Conservation (phyloP, 2,329 filamentous ascomycete genomes). For the Torrubiella hemipterigena region DNA sequence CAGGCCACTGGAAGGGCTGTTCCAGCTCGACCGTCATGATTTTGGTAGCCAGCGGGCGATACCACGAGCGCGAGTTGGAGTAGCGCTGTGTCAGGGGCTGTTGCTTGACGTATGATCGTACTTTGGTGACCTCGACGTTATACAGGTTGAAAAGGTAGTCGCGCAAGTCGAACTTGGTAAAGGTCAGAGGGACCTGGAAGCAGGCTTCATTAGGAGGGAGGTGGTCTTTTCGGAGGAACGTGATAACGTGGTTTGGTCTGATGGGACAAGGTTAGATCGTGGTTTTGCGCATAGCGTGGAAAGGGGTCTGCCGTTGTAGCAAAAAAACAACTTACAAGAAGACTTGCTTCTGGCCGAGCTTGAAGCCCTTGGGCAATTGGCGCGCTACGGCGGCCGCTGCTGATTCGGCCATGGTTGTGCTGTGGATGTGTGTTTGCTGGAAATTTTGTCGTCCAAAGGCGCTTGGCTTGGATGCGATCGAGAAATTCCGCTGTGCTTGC, state of each 20-base stretch:
- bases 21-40: slow-evolving; percentile 90
- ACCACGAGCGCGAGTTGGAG: slow-evolving; percentile 42
- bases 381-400: slow-evolving; percentile 21
- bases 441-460: not conserved
- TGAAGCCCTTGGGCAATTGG: slow-evolving; percentile 30
- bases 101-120: slow-evolving; percentile 69
- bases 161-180: slow-evolving; percentile 93
- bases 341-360: slow-evolving; percentile 40
- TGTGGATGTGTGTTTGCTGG: slow-evolving; percentile 1
- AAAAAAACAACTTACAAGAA: slow-evolving; percentile 33
- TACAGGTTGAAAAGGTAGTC: slow-evolving; percentile 90
- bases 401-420: slow-evolving; percentile 25
- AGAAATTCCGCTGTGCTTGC: too few relatives aligned
- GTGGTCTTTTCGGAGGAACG: slow-evolving; percentile 59
- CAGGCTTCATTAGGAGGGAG: slow-evolving; percentile 71
- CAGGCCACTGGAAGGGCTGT: slow-evolving; percentile 81
- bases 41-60: slow-evolving; percentile 65
- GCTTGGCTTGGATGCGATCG: too few relatives aligned
- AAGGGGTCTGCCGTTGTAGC: not conserved
- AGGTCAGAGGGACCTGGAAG: slow-evolving; percentile 81
- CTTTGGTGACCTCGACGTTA: slow-evolving; percentile 55
- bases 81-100: slow-evolving; percentile 40
- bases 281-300: not conserved
- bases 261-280: not conserved
- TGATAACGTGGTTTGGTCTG: slow-evolving; percentile 73